A percentile compares a stretch with the other conserved stretches of the same genome.
phyloP scores from a whole-genome alignment of 2,329 filamentous ascomycete species.

The Daldinia sp. region DNA sequence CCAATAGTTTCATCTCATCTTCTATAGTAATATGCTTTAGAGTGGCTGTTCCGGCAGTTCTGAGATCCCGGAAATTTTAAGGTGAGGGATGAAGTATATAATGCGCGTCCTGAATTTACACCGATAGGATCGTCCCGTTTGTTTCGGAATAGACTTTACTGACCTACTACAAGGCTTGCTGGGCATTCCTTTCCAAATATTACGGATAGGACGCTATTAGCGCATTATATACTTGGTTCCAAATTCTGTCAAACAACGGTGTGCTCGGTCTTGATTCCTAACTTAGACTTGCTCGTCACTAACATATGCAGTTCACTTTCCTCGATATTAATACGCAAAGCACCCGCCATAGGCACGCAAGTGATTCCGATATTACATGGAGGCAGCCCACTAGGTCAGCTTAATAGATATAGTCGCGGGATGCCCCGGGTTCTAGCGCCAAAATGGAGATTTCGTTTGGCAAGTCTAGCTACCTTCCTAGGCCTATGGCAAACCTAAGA shows the following conservation, averaged over 20 bases:
- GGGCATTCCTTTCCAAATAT: background rate
- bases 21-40: background rate
- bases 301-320: background rate
- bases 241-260: background rate
- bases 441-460: constrained; percentile 8
- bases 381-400: background rate
- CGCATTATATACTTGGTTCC: background rate
- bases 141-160: background rate
- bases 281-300: background rate
- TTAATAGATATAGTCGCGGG: constrained; percentile 6
- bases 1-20: background rate
- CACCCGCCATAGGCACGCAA: no score
- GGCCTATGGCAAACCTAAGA: constrained; percentile 14
- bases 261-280: background rate
- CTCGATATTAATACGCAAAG: background rate
- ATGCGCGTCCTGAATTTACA: background rate
- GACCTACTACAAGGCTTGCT: no score
- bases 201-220: background rate
- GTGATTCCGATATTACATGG: background rate
- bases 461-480: background rate
- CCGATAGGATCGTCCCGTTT: background rate
- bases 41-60: background rate
- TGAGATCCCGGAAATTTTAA: background rate
- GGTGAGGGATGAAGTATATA: background rate
- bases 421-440: constrained; percentile 7